Evolutionary conservation across 805 yeast genomes (phyloP), one percentile per base, ranked within the genome.

Genomic region (Saturnispora sanitii): DNA sequence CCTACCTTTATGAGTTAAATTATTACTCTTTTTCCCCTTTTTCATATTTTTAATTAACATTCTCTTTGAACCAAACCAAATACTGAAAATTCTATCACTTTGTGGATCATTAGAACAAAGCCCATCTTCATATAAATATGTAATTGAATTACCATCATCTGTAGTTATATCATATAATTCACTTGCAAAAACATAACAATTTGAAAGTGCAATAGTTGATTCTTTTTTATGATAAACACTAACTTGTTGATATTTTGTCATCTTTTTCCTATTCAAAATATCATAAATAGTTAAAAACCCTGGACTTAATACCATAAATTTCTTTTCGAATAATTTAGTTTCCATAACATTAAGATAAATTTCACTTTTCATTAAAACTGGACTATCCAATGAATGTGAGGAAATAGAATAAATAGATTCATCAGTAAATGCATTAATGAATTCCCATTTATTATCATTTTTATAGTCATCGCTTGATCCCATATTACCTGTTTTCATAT

Each of bases 41-140:
- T 42, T 45, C 13, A 40, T 33, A 37, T 44, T 67, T 23, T 46
- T 47, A 30, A 54, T 53, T 43, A 75, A 60, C 3, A 67, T 59
- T 42, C 79, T 61, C 49, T 79, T 82, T 6, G 70, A 68, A 0
- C 87, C 90, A 58, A 79, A 75, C 95, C 96, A 87, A 2, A 90
- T 50, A 0, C 92, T 83, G 52, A 90, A 87, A 47, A 92, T 77
- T 37, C 95, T 65, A 21, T 74, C 61, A n/a, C 68, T 50, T 48
- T 84, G 92, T 36, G 79, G 82, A 51, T 90, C 97, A 7, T 75
- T 66, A 2, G 94, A 80, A 47, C 68, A 72, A 86, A 94, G 82
- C 0, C 96, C 96, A 58, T 87, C 94, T 2, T 70, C 61, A 53
- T 82, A 87, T 0, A 81, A 64, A 27, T 94, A 64, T 0, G 96